phyloP scores from a whole-genome alignment of 148 eudicot genomes.

The Cornus suecica region DNA sequence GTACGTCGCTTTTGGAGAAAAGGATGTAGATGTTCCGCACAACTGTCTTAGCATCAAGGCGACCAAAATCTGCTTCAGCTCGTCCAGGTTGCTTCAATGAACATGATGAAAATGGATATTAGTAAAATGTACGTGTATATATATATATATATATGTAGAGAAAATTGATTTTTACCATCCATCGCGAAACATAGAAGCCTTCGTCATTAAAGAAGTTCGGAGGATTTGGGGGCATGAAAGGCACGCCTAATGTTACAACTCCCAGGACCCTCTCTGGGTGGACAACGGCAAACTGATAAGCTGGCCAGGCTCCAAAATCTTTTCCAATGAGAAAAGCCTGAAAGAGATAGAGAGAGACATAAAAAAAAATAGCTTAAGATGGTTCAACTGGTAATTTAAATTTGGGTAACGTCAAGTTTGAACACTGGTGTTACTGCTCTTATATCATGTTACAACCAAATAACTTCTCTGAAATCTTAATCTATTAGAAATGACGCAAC shows the following conservation, averaged over 20 bases:
- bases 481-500: too few species aligned
- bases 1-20: slow-evolving; percentile 36
- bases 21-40: slow-evolving; percentile 37
- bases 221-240: slow-evolving; percentile 37
- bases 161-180: slow-evolving; percentile 27
- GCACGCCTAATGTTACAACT: slow-evolving; percentile 43
- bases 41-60: slow-evolving; percentile 33
- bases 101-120: background rate
- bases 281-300: slow-evolving; percentile 31
- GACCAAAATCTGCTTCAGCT: slow-evolving; percentile 41
- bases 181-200: slow-evolving; percentile 61
- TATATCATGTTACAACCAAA: too few species aligned
- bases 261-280: slow-evolving; percentile 41
- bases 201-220: slow-evolving; percentile 15
- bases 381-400: too few species aligned
- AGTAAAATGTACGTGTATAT: too few species aligned
- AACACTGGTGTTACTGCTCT: too few species aligned
- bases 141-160: too few species aligned
- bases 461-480: too few species aligned
- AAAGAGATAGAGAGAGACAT: background rate
- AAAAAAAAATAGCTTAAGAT: too few species aligned
- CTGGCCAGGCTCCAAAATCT: slow-evolving; percentile 48
- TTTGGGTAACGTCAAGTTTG: too few species aligned
- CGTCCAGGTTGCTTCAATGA: slow-evolving; percentile 32
- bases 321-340: slow-evolving; percentile 47